Base-by-base conservation (phyloP, 148 eudicot genomes). In the Rhododendron molle region DNA sequence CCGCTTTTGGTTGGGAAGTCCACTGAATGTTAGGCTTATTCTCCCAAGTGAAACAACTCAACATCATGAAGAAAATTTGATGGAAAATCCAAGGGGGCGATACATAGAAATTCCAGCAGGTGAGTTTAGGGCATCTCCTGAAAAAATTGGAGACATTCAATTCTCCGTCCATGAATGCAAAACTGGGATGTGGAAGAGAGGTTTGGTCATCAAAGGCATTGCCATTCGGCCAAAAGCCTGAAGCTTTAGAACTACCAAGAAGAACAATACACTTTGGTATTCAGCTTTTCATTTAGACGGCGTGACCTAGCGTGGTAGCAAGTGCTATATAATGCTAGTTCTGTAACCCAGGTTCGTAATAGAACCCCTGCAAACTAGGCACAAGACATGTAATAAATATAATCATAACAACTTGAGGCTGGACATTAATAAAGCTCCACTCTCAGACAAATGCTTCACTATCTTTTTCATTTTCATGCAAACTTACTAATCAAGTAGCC, bases 181-280 rank as follows among this genome's bases (percentile, higher is more conserved):
- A 81, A 92, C 88, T 43, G 95, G 95, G 15, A 50, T 18, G 1
- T 95, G 98, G 98, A 95, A 95, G 92, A 92, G 84, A 83, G 98
- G 98, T 72, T 78, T 95, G n/a, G 34, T 93, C 3, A 85, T 95
- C 40, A 91, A 91, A 88, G 93, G 93, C n/a, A 93, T 87, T 23
- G 79, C 43, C 56, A 89, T 95, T 74, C 86, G 85, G 52, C 95
- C 97, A 32, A 90, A 90, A 90, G 34, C 15, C 43, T 90, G 76
- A 85, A 81, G 36, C 21, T 60, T 72, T 8, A 11, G 9, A 81
- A 58, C 18, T n/a, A 15, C 44, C 30, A n/a, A 62, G 30, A 62
- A 62, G 71, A 6, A 23, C 23, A 44, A 21, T 62, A 62, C 30
- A n/a, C 71, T 62, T 23, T 62, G 14, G 0, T 12, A 7, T 62